A percentile compares a stretch with the other conserved stretches of the same genome.
Evolutionary conservation across 305 asterid genomes (phyloP).

Genomic region (Solanum chacoense): DNA sequence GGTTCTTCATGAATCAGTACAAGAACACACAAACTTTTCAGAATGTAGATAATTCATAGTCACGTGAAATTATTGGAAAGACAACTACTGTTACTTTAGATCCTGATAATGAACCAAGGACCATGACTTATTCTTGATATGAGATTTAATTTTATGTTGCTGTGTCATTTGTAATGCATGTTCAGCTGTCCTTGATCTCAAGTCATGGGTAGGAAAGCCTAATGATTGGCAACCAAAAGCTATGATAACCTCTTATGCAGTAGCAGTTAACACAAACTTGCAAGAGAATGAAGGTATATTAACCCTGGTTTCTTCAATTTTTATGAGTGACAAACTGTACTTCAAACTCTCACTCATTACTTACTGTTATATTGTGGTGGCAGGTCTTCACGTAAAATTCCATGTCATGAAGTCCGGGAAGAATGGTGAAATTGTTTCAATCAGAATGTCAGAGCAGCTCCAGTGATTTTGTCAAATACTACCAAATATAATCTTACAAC

Average conservation of each 20-base stretch:
- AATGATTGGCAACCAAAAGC: slow-evolving; percentile 90
- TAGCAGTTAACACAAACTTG: slow-evolving; percentile 78
- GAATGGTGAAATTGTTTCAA: slow-evolving; percentile 67
- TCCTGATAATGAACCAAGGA: background rate
- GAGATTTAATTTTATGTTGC: background rate
- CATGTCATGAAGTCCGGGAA: slow-evolving; percentile 85
- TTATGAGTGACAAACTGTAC: background rate
- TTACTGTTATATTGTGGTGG: slow-evolving; percentile 7
- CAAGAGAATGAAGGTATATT: slow-evolving; percentile 76
- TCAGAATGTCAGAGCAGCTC: slow-evolving; percentile 87
- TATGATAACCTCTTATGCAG: slow-evolving; percentile 61
- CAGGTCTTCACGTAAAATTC: slow-evolving; percentile 77
- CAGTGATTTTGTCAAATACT: slow-evolving; percentile 11
- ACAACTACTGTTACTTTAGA: background rate
- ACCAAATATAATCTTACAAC: background rate
- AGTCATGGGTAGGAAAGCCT: slow-evolving; percentile 72
- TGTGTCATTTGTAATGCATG: slow-evolving; percentile 2
- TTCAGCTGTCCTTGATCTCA: slow-evolving; percentile 66
- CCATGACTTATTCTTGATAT: background rate
- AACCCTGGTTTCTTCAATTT: background rate
- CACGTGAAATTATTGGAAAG: background rate
- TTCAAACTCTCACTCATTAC: background rate
- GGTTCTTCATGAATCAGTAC: background rate
- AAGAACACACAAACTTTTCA: background rate
- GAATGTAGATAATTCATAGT: background rate